phyloP scores from a whole-genome alignment of 2,329 filamentous ascomycete species.

The Aureobasidium subglaciale region DNA sequence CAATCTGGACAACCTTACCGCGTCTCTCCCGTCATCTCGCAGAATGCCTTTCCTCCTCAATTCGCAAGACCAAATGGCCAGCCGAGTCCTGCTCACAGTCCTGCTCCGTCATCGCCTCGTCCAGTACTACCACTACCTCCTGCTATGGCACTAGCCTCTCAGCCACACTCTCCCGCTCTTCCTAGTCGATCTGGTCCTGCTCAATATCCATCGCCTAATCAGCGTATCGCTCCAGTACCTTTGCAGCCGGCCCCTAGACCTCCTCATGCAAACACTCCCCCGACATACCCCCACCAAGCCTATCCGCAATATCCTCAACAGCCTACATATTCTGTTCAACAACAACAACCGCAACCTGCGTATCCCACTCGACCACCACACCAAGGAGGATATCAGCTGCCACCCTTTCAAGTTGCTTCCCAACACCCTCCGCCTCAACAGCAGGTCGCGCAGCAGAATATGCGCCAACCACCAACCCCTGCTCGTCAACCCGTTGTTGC shows the following conservation, averaged over 20 bases:
- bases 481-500: slow-evolving; percentile 7
- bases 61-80: slow-evolving; percentile 20
- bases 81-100: slow-evolving; percentile 23
- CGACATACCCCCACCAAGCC: slow-evolving; percentile 26
- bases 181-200: slow-evolving; percentile 20
- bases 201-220: slow-evolving; percentile 27
- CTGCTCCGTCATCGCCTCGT: slow-evolving; percentile 29
- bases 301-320: slow-evolving; percentile 21
- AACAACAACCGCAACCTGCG: not conserved
- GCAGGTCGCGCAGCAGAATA: slow-evolving; percentile 18
- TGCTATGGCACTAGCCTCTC: slow-evolving; percentile 25
- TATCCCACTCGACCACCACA: slow-evolving; percentile 30
- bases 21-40: slow-evolving; percentile 29
- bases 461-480: slow-evolving; percentile 16
- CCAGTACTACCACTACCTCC: slow-evolving; percentile 32
- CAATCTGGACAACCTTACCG: slow-evolving; percentile 26
- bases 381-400: slow-evolving; percentile 39
- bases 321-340: not conserved
- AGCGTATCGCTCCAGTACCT: slow-evolving; percentile 20
- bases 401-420: slow-evolving; percentile 41
- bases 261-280: slow-evolving; percentile 26
- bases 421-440: slow-evolving; percentile 24
- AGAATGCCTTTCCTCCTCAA: slow-evolving; percentile 31
- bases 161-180: slow-evolving; percentile 20
- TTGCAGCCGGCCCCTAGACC: slow-evolving; percentile 20